Evolutionary conservation across 441 rosid species (phyloP).

Genomic region (Sinapis alba): DNA sequence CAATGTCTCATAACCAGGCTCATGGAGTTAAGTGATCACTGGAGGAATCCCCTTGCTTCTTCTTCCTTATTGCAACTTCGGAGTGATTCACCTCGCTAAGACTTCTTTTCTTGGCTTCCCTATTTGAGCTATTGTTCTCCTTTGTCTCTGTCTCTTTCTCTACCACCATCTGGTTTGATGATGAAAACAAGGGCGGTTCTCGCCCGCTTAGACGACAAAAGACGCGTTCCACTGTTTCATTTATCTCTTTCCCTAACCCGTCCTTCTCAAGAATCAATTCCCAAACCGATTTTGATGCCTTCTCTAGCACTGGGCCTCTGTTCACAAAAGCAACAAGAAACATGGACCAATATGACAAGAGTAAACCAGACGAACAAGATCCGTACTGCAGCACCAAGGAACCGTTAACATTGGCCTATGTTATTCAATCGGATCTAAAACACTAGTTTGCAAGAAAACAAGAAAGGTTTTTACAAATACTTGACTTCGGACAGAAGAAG

Average conservation of each 20-base stretch:
- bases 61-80: conserved; percentile 39
- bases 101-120: conserved; percentile 63
- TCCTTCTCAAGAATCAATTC: conserved; percentile 78
- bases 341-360: not conserved
- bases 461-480: not conserved
- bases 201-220: conserved; percentile 75
- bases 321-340: conserved; percentile 8
- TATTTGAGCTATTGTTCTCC: conserved; percentile 39
- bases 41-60: conserved; percentile 41
- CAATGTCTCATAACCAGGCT: too few species aligned
- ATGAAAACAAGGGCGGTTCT: conserved; percentile 71
- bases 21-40: conserved; percentile 24
- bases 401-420: not conserved
- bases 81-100: conserved; percentile 51
- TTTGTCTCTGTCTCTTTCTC: conserved; percentile 47
- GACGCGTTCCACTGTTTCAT: conserved; percentile 69
- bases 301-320: conserved; percentile 89
- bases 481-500: not conserved
- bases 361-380: not conserved
- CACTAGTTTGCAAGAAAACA: not conserved
- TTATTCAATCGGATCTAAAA: not conserved
- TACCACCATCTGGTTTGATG: conserved; percentile 38
- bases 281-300: conserved; percentile 96
- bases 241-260: conserved; percentile 82
- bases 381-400: not conserved